A percentile compares a stretch with the other conserved stretches of the same genome.
Evolutionary conservation across 164 flowering plant species (phyloP).

Genomic region (Aristolochia contorta): DNA sequence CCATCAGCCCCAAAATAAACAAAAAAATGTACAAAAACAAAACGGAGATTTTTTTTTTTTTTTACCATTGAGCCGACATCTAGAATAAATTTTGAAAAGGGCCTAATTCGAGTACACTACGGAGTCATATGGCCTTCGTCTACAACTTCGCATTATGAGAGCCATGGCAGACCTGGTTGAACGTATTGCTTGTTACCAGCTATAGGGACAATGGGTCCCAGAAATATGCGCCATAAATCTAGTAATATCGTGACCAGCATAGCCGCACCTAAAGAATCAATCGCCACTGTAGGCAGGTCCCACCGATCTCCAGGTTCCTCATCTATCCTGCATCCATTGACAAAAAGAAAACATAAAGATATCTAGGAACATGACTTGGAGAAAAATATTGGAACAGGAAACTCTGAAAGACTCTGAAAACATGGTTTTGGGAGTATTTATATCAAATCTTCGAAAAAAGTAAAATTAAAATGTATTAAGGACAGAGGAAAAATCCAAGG

Average conservation of each 20-base stretch:
- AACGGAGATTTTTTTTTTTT: no score
- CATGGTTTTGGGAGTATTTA: no score
- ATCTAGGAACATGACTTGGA: neutral
- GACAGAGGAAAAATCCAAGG: no score
- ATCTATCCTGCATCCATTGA: conserved; percentile 47
- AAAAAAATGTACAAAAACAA: no score
- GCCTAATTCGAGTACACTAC: no score
- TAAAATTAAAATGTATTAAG: no score
- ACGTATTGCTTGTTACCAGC: conserved; percentile 48
- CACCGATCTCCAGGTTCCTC: conserved; percentile 68
- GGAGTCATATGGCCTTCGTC: no score
- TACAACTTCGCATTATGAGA: conserved; percentile 19
- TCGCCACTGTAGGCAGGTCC: conserved; percentile 81
- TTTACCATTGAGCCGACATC: no score
- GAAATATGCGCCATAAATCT: conserved; percentile 84
- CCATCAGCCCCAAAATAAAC: no score
- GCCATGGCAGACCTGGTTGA: conserved; percentile 80
- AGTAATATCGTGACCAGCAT: conserved; percentile 92
- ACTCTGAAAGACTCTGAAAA: no score
- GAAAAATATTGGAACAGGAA: neutral
- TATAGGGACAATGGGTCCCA: conserved; percentile 65
- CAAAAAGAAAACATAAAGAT: neutral
- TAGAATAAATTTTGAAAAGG: no score
- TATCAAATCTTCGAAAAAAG: no score
- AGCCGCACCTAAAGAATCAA: conserved; percentile 89